A percentile compares a stretch with the other conserved stretches of the same genome.
Conservation (phyloP, 2,329 filamentous ascomycete species). For the Penicillium olsonii region DNA sequence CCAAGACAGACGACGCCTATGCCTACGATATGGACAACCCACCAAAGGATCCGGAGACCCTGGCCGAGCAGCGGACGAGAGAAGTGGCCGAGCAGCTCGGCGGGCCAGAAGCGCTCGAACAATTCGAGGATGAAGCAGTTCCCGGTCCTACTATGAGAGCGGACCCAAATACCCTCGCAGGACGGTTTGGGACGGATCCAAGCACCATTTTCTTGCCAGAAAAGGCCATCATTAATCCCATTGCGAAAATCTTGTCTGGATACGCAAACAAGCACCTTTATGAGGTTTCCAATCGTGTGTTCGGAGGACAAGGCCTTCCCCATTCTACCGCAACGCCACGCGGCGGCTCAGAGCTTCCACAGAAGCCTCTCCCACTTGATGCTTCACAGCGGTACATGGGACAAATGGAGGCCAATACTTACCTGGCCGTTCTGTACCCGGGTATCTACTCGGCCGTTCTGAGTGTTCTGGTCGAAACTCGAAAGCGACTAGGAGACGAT, state of each 20-base stretch:
- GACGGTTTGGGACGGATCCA: conserved; percentile 73
- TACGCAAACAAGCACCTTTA: conserved; percentile 74
- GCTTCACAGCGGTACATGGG: conserved; percentile 59
- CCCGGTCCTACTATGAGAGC: conserved; percentile 55
- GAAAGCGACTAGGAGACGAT: conserved; percentile 59
- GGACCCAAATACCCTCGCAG: conserved; percentile 73
- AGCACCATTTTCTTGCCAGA: conserved; percentile 74
- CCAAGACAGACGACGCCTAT: conserved; percentile 26
- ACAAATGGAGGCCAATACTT: conserved; percentile 63
- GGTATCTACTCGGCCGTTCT: conserved; percentile 61
- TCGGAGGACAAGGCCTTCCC: conserved; percentile 76
- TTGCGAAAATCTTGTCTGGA: conserved; percentile 66
- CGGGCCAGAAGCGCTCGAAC: conserved; percentile 46
- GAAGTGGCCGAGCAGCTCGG: conserved; percentile 43
- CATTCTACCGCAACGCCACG: conserved; percentile 69
- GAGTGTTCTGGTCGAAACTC: conserved; percentile 60
- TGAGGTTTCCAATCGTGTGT: conserved; percentile 69
- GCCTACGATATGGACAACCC: conserved; percentile 34
- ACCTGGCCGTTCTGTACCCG: conserved; percentile 61
- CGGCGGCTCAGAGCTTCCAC: conserved; percentile 53
- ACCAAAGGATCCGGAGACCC: conserved; percentile 29
- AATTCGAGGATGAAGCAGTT: conserved; percentile 44
- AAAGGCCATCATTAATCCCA: conserved; percentile 67
- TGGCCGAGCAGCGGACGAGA: conserved; percentile 35
- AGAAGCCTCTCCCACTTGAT: conserved; percentile 60